Base-by-base conservation (phyloP, 345 rosid species). In the Populus ilicifolia region DNA sequence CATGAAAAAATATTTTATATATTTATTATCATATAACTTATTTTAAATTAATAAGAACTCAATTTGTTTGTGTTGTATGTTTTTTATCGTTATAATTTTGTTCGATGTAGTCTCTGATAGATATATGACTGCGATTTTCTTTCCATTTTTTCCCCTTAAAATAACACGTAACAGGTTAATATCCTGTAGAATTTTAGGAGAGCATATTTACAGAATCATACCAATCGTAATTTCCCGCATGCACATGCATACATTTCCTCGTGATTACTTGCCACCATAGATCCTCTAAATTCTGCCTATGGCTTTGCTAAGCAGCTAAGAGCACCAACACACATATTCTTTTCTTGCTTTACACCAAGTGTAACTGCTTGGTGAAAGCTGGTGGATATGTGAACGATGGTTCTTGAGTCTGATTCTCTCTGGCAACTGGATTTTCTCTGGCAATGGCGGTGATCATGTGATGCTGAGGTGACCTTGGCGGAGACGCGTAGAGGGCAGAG, bases 401-500 rank as follows among this genome's bases (percentile, higher is more conserved):
- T 36, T 70, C 74, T 62, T 75, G 72, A 67, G 62, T 74, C 30
- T 75, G 84, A 9, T 65, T 61, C 17, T 83, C 88, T 48, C 91
- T 75, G 12, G 25, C 71, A 2, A 82, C 54, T 9, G 96, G 94
- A 69, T 88, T 85, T 85, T 95, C 98, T 48, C 97, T 88, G 2
- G 87, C 36, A 25, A 89, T 70, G 14, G 94, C 80, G 8, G 84
- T 62, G 74, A 93, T 59, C 29, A 1, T 80, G 43, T 73, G 79
- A 41, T 56, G 82, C 0, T 33, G 82, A 0, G 97, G 98, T 0
- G 97, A 87, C 35, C 18, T 68, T 14, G 93, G 91, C 18, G 97
- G 97, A 12, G 99, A 90, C 5, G 90, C 90, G 36, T 89, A 87
- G 33, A 87, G 79, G 41, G 74, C 80, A 0, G 96, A 90, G 70